phyloP scores from a whole-genome alignment of 805 yeast genomes.

The Lachancea nothofagi region DNA sequence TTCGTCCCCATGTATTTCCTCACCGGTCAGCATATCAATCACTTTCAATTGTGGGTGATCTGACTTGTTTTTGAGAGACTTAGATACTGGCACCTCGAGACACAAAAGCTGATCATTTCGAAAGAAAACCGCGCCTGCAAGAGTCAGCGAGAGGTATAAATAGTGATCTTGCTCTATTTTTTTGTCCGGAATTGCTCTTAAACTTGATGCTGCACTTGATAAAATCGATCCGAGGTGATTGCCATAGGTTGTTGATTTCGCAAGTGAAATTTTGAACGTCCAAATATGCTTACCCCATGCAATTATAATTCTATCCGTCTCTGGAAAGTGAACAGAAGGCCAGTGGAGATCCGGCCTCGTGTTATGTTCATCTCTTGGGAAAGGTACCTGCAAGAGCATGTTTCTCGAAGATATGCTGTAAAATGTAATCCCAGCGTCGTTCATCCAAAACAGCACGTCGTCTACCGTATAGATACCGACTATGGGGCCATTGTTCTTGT shows the following conservation, averaged over 20 bases:
- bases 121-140: conserved; percentile 76
- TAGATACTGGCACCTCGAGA: conserved; percentile 20
- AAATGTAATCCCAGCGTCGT: conserved; percentile 70
- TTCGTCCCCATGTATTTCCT: conserved; percentile 74
- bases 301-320: conserved; percentile 57
- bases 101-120: conserved; percentile 61
- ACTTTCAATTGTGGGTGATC: conserved; percentile 69
- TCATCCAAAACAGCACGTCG: conserved; percentile 74
- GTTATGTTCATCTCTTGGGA: conserved; percentile 45
- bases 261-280: conserved; percentile 48
- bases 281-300: conserved; percentile 84
- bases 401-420: conserved; percentile 51
- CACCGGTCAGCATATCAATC: conserved; percentile 58
- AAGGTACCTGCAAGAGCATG: conserved; percentile 45
- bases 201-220: conserved; percentile 41
- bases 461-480: conserved; percentile 59
- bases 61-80: conserved; percentile 45
- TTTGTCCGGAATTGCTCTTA: conserved; percentile 42
- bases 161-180: conserved; percentile 34
- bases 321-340: conserved; percentile 70
- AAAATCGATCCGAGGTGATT: conserved; percentile 29
- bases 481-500: conserved; percentile 61
- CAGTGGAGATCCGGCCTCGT: conserved; percentile 70
- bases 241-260: conserved; percentile 17
- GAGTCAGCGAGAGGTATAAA: conserved; percentile 41